Evolutionary conservation across 2,329 filamentous ascomycete genomes (phyloP).

Genomic region (Pseudomassariella vexata): DNA sequence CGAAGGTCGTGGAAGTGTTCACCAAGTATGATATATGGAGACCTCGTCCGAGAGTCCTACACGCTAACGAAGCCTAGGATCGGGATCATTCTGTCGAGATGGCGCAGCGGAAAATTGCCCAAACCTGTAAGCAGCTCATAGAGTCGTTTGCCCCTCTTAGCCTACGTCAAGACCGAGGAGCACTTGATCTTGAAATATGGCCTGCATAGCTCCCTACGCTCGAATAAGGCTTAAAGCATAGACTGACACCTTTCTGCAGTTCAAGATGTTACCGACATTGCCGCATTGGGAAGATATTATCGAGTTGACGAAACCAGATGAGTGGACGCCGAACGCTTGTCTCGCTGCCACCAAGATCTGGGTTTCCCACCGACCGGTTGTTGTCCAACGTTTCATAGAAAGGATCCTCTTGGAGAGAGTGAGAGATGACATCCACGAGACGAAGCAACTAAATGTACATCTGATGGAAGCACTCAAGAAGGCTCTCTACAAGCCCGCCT

Average conservation of each 20-base stretch:
- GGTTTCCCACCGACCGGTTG: constrained; percentile 72
- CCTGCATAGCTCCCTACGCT: too few relatives aligned
- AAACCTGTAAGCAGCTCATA: constrained; percentile 62
- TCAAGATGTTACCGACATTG: constrained; percentile 91
- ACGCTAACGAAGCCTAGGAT: constrained; percentile 45
- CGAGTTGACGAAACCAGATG: constrained; percentile 73
- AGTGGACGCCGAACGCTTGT: constrained; percentile 67
- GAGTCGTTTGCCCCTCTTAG: too few relatives aligned
- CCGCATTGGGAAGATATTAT: constrained; percentile 90
- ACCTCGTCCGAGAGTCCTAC: constrained; percentile 7
- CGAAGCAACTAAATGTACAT: constrained; percentile 91
- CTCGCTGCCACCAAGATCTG: constrained; percentile 92
- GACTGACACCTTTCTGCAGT: too few relatives aligned
- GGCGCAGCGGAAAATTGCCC: constrained; percentile 91
- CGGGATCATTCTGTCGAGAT: constrained; percentile 81
- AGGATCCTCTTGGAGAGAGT: constrained; percentile 83
- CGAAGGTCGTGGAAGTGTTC: constrained; percentile 91
- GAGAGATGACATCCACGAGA: constrained; percentile 90
- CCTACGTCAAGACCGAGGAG: too few relatives aligned
- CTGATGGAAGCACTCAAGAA: constrained; percentile 93
- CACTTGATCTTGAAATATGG: too few relatives aligned
- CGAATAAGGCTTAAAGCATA: too few relatives aligned
- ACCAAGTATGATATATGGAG: constrained; percentile 59
- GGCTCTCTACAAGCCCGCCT: constrained; percentile 84
- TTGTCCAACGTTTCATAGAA: constrained; percentile 80